Conservation (phyloP, 1,139 yeast species). For the Oligophagozyma castellii region DNA sequence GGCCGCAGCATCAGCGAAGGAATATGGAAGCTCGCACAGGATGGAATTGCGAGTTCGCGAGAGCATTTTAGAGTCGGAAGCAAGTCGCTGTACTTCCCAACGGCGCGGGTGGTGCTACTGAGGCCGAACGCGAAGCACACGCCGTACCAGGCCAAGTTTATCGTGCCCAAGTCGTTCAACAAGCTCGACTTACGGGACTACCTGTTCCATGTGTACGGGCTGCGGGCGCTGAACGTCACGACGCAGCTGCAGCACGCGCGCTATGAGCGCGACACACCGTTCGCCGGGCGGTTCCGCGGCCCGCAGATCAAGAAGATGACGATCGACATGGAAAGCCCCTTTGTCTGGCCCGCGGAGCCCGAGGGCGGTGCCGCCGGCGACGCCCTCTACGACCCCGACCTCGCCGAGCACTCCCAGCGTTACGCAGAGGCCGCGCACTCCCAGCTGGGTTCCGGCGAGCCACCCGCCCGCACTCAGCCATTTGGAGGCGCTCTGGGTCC, state of each 20-base stretch:
- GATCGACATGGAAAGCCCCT: slow-evolving; percentile 84
- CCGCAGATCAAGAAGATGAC: slow-evolving; percentile 91
- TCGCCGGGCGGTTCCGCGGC: slow-evolving; percentile 58
- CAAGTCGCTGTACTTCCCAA: slow-evolving; percentile 63
- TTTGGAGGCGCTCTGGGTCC: slow-evolving; percentile 71
- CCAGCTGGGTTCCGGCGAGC: too few species aligned
- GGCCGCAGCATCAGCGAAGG: slow-evolving; percentile 12
- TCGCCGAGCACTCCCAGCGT: slow-evolving; percentile 30
- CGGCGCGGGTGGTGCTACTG: slow-evolving; percentile 62
- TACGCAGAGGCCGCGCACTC: too few species aligned
- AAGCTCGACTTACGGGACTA: slow-evolving; percentile 86
- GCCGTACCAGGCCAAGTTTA: slow-evolving; percentile 89
- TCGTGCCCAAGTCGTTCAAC: slow-evolving; percentile 83
- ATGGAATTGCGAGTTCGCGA: slow-evolving; percentile 45
- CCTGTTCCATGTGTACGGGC: slow-evolving; percentile 73
- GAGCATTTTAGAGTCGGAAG: slow-evolving; percentile 79
- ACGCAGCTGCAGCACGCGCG: slow-evolving; percentile 71
- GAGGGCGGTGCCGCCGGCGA: slow-evolving; percentile 23
- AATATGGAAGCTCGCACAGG: slow-evolving; percentile 31
- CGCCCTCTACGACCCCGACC: slow-evolving; percentile 25
- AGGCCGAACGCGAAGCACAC: slow-evolving; percentile 90
- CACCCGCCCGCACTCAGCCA: slow-evolving; percentile 51
- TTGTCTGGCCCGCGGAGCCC: slow-evolving; percentile 77
- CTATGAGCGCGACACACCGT: slow-evolving; percentile 42
- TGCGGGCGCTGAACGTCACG: slow-evolving; percentile 76